These are phyloP conservation scores for Aspergillus sp. DNA, from an alignment of 2,329 filamentous ascomycete species.

Conservation along the genomic window DNA sequence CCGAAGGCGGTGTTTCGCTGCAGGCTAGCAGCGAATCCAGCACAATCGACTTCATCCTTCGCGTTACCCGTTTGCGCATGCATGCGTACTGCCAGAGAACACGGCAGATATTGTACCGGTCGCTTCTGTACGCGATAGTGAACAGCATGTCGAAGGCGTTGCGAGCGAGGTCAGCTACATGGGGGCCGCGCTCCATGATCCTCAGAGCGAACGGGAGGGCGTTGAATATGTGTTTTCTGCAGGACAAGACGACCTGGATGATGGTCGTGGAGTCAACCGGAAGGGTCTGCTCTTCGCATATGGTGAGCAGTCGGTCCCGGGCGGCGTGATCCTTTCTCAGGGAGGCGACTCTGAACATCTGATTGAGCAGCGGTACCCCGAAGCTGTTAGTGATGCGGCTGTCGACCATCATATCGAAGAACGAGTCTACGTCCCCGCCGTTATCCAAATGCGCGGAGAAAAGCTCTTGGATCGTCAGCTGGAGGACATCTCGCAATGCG, in stretches of 20 bases:
- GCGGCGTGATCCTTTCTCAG: slow-evolving; percentile 16
- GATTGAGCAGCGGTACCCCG: slow-evolving; percentile 24
- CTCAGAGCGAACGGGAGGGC: slow-evolving; percentile 16
- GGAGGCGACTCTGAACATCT: slow-evolving; percentile 27
- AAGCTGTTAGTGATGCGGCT: slow-evolving; percentile 31
- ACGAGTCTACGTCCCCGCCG: slow-evolving; percentile 24
- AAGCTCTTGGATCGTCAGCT: slow-evolving; percentile 22
- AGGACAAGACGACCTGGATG: slow-evolving; percentile 19
- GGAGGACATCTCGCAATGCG: slow-evolving; percentile 17
- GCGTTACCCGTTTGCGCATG: slow-evolving; percentile 24
- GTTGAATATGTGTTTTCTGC: slow-evolving; percentile 14
- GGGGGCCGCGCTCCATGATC: too few species aligned
- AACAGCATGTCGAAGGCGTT: slow-evolving; percentile 29
- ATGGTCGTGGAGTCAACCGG: slow-evolving; percentile 19
- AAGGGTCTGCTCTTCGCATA: slow-evolving; percentile 21
- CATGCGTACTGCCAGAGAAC: slow-evolving; percentile 43
- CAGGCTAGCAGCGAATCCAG: slow-evolving; percentile 20
- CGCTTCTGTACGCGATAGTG: slow-evolving; percentile 28
- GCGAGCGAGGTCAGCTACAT: too few species aligned
- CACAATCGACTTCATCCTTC: slow-evolving; percentile 25
- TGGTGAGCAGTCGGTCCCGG: slow-evolving; percentile 20
- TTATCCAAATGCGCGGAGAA: slow-evolving; percentile 24
- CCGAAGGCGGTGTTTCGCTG: slow-evolving; percentile 10
- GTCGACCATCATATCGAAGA: slow-evolving; percentile 29
- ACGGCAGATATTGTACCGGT: slow-evolving; percentile 34